A percentile compares a stretch with the other conserved stretches of the same genome.
Conservation (phyloP, 352 stramenopile species). For the Globisporangium mamillatum region DNA sequence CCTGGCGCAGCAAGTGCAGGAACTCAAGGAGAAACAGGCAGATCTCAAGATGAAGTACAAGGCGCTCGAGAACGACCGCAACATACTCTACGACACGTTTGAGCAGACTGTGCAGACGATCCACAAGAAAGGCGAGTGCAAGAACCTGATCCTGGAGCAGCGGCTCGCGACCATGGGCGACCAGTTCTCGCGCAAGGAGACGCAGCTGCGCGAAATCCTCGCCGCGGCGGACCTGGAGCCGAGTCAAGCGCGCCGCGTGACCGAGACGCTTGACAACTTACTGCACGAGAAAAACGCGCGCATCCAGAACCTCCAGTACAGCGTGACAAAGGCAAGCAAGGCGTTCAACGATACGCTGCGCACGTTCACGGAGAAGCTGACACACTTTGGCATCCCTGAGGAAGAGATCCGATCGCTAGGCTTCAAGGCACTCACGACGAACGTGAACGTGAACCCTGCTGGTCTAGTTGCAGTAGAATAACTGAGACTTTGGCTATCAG, state of each 20-base stretch:
- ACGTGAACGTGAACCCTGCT: conserved; percentile 61
- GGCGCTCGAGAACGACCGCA: conserved; percentile 76
- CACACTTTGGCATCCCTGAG: conserved; percentile 64
- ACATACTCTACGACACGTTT: conserved; percentile 90
- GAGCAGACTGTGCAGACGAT: conserved; percentile 87
- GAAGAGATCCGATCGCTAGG: conserved; percentile 67
- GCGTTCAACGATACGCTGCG: conserved; percentile 75
- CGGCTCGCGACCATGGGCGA: conserved; percentile 69
- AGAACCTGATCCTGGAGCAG: conserved; percentile 89
- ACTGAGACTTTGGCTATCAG: too few species aligned
- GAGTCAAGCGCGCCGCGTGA: conserved; percentile 64
- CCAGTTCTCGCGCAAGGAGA: conserved; percentile 72
- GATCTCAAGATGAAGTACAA: conserved; percentile 76
- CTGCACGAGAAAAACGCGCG: conserved; percentile 59
- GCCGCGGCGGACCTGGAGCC: conserved; percentile 69
- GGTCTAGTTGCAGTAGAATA: conserved; percentile 59
- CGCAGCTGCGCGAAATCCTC: conserved; percentile 69
- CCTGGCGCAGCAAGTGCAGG: conserved; percentile 66
- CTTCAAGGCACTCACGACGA: conserved; percentile 55
- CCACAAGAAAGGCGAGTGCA: conserved; percentile 90
- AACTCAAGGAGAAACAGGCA: conserved; percentile 58
- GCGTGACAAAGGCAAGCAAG: conserved; percentile 71
- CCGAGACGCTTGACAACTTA: conserved; percentile 58
- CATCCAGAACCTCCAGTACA: conserved; percentile 63
- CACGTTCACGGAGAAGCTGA: conserved; percentile 68